These are phyloP conservation scores for Fusarium multiceps DNA, from an alignment of 2,329 filamentous ascomycete genomes.

Conservation along the genomic window DNA sequence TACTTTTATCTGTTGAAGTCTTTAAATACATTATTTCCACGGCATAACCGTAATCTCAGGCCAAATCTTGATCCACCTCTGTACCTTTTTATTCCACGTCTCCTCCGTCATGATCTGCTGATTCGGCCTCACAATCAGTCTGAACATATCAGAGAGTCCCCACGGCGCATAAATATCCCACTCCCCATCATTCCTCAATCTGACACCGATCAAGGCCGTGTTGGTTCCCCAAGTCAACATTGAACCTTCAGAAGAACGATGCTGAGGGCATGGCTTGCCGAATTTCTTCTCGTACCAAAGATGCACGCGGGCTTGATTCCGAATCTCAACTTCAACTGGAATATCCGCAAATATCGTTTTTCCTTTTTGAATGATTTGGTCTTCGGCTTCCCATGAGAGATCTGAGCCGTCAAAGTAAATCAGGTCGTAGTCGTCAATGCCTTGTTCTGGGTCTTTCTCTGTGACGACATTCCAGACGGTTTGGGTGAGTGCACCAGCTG, in stretches of 20 bases:
- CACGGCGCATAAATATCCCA: constrained; percentile 53
- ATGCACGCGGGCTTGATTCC: constrained; percentile 54
- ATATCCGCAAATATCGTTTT: constrained; percentile 48
- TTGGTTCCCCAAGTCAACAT: constrained; percentile 53
- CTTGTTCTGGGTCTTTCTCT: constrained; percentile 45
- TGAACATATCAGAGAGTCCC: constrained; percentile 52
- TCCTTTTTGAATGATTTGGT: constrained; percentile 48
- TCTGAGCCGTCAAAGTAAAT: constrained; percentile 51
- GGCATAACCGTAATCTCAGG: constrained; percentile 43
- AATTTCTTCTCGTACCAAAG: constrained; percentile 52
- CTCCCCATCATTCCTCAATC: constrained; percentile 37
- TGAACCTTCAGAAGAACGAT: constrained; percentile 47
- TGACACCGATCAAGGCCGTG: constrained; percentile 50
- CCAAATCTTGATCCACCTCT: constrained; percentile 50
- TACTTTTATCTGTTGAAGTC: background rate
- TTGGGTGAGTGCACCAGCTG: constrained; percentile 52
- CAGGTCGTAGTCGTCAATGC: constrained; percentile 54
- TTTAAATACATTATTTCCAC: constrained; percentile 31
- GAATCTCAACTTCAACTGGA: constrained; percentile 50
- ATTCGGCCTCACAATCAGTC: constrained; percentile 50
- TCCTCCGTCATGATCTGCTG: constrained; percentile 43
- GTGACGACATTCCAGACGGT: constrained; percentile 54
- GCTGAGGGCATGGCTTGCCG: constrained; percentile 47
- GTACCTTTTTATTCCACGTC: constrained; percentile 48
- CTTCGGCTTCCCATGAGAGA: constrained; percentile 53